A percentile compares a stretch with the other conserved stretches of the same genome.
Evolutionary conservation across 805 yeast species (phyloP).

Genomic region (Komagataella populi): DNA sequence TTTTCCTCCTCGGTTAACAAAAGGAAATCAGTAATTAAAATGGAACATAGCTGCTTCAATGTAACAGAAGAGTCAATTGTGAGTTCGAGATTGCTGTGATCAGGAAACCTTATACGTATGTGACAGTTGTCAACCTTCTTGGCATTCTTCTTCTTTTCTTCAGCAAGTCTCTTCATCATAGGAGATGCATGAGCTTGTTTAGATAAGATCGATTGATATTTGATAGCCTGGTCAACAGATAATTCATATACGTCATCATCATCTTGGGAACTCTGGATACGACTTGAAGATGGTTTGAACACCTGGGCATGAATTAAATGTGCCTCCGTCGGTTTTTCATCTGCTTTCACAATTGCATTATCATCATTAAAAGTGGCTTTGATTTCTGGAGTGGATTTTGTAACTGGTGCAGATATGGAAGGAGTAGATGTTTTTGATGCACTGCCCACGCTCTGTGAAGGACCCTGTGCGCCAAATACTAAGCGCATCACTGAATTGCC

Average conservation of each 20-base stretch:
- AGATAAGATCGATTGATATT: conserved; percentile 35
- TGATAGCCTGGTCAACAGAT: conserved; percentile 36
- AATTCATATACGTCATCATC: conserved; percentile 30
- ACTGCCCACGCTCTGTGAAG: background rate
- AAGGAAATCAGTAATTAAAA: conserved; percentile 13
- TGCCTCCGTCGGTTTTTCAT: background rate
- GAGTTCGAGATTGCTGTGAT: conserved; percentile 35
- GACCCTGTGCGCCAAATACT: background rate
- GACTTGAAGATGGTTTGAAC: conserved; percentile 6
- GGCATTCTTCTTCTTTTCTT: conserved; percentile 14
- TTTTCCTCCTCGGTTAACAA: conserved; percentile 3
- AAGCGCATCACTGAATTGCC: background rate
- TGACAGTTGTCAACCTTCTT: conserved; percentile 19
- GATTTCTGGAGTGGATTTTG: background rate
- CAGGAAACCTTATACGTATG: conserved; percentile 46
- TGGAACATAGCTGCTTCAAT: conserved; percentile 9
- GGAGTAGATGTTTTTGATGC: background rate
- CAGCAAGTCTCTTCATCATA: conserved; percentile 16
- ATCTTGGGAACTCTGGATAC: background rate
- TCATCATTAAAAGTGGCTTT: background rate
- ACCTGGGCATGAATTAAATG: conserved; percentile 6
- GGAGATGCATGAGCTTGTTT: conserved; percentile 23
- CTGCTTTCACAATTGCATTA: background rate
- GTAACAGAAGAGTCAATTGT: conserved; percentile 32
- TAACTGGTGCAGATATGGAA: background rate